Conservation (phyloP, 1,284 basidiomycete species). For the Cystobasidiaceae sp. region DNA sequence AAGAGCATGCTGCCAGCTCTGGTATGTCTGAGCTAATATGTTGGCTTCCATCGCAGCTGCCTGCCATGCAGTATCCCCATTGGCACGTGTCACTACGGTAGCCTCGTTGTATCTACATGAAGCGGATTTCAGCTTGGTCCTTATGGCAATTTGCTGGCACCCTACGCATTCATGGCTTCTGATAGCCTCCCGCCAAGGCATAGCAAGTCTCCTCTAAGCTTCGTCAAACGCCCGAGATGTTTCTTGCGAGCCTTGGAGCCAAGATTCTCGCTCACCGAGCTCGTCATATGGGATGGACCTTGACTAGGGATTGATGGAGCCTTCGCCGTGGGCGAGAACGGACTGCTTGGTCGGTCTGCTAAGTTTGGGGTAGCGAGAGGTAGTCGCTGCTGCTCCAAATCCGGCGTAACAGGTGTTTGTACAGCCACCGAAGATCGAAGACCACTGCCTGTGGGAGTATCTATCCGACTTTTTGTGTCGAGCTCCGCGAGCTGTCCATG, state of each 20-base stretch:
- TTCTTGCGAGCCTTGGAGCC: conserved; percentile 32
- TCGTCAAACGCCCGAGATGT: conserved; percentile 62
- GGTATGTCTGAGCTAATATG: conserved; percentile 19
- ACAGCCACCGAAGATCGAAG: neutral
- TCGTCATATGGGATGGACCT: conserved; percentile 32
- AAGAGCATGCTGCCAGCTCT: conserved; percentile 10
- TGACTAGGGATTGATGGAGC: conserved; percentile 28
- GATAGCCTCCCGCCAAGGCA: conserved; percentile 71
- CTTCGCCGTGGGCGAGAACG: conserved; percentile 30
- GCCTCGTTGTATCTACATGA: conserved; percentile 73
- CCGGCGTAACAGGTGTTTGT: neutral
- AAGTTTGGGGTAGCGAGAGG: conserved; percentile 22
- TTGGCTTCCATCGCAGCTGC: conserved; percentile 72
- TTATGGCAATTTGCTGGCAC: neutral
- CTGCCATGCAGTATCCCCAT: conserved; percentile 76
- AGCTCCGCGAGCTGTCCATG: no score
- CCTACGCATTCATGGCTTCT: conserved; percentile 57
- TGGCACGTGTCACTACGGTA: conserved; percentile 61
- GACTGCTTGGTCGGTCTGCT: conserved; percentile 33
- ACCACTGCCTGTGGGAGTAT: no score
- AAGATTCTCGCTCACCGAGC: neutral
- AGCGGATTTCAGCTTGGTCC: conserved; percentile 33
- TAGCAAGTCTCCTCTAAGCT: conserved; percentile 82
- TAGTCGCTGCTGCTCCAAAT: conserved; percentile 26
- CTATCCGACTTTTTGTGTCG: no score